A percentile compares a stretch with the other conserved stretches of the same genome.
phyloP scores from a whole-genome alignment of 148 eudicot genomes.

The Silene latifolia region DNA sequence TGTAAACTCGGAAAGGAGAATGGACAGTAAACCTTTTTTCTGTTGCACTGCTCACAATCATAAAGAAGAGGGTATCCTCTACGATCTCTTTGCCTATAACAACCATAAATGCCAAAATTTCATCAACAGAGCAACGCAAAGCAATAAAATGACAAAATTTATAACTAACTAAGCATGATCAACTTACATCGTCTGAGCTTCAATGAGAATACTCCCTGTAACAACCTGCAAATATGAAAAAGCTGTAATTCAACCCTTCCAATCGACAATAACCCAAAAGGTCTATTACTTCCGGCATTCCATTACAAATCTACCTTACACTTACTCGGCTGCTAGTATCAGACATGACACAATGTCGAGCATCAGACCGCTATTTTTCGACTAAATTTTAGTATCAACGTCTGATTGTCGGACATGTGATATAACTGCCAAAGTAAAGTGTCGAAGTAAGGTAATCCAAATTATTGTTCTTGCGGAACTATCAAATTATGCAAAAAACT shows the following conservation, averaged over 20 bases:
- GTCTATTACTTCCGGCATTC: not conserved
- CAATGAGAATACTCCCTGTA: slow-evolving; percentile 8
- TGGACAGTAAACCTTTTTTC: slow-evolving; percentile 42
- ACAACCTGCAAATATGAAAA: slow-evolving; percentile 23
- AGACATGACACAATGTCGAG: not conserved
- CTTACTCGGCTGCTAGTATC: not conserved
- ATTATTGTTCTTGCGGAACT: no score
- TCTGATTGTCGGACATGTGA: no score
- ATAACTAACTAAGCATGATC: not conserved
- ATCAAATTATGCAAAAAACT: no score
- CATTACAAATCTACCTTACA: not conserved
- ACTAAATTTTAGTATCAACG: no score
- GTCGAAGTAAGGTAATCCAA: no score
- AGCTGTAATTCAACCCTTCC: not conserved
- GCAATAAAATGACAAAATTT: not conserved
- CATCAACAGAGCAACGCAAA: slow-evolving; percentile 9
- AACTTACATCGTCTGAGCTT: slow-evolving; percentile 34
- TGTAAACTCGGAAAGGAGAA: not conserved
- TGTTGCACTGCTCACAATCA: slow-evolving; percentile 66
- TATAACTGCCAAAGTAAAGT: no score
- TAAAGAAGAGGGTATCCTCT: slow-evolving; percentile 35
- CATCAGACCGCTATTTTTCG: not conserved
- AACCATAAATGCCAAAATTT: slow-evolving; percentile 3
- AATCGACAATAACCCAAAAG: no score
- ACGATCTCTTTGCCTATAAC: slow-evolving; percentile 43